A percentile compares a stretch with the other conserved stretches of the same genome.
phyloP scores from a whole-genome alignment of 2,329 filamentous ascomycete species.

The Curvularia eragrostidis region DNA sequence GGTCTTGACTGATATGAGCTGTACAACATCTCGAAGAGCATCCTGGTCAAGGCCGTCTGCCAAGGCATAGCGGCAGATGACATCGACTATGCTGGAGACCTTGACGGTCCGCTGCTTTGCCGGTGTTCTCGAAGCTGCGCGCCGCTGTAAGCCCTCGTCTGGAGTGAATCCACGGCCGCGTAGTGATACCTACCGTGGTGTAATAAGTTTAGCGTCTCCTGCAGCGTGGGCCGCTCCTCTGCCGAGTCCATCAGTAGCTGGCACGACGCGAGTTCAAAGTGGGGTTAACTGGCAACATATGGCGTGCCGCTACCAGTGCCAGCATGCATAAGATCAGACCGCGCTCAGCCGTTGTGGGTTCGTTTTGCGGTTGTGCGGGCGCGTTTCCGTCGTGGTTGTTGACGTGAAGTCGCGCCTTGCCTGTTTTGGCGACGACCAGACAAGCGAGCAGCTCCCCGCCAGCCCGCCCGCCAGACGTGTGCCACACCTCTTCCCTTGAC shows the following conservation, averaged over 20 bases:
- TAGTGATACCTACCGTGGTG: constrained; percentile 41
- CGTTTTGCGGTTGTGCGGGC: constrained; percentile 16
- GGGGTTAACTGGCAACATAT: constrained; percentile 40
- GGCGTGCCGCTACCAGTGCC: constrained; percentile 38
- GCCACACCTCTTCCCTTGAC: constrained; percentile 13
- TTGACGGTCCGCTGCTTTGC: constrained; percentile 70
- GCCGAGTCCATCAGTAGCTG: constrained; percentile 34
- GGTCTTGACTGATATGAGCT: constrained; percentile 70
- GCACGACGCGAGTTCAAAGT: constrained; percentile 7
- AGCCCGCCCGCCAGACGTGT: constrained; percentile 7
- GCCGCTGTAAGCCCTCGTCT: constrained; percentile 30
- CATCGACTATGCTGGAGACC: constrained; percentile 70
- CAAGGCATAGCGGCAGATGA: constrained; percentile 68
- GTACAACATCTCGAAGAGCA: constrained; percentile 68
- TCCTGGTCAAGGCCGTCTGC: constrained; percentile 70
- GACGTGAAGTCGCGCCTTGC: constrained; percentile 37
- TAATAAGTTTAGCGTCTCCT: constrained; percentile 47
- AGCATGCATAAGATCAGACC: constrained; percentile 33
- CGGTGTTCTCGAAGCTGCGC: constrained; percentile 53
- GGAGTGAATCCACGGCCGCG: constrained; percentile 21
- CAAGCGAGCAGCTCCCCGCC: constrained; percentile 29
- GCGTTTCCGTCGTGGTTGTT: constrained; percentile 39
- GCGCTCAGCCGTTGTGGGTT: constrained; percentile 31
- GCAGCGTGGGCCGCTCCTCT: constrained; percentile 41
- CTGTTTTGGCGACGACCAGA: constrained; percentile 24